phyloP scores from a whole-genome alignment of 1,139 yeast species.

The Pichia inconspicua region DNA sequence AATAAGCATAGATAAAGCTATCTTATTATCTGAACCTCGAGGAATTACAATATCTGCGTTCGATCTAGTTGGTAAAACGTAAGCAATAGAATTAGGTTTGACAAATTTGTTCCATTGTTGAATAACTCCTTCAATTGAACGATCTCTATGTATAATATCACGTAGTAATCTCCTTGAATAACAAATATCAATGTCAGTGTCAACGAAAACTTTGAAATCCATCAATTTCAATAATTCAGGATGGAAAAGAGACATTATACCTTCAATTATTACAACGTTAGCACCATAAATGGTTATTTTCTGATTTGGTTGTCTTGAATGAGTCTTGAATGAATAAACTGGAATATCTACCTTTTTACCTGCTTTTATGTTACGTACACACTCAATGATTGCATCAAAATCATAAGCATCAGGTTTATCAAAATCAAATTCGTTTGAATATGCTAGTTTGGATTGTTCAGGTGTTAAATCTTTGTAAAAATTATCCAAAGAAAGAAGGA shows the following conservation, averaged over 20 bases:
- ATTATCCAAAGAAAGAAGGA: constrained; percentile 83
- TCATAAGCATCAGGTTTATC: constrained; percentile 83
- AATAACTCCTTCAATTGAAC: constrained; percentile 75
- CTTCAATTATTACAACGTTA: constrained; percentile 85
- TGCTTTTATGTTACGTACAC: constrained; percentile 56
- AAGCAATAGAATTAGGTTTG: constrained; percentile 80
- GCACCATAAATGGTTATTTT: constrained; percentile 84
- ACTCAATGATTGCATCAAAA: constrained; percentile 58
- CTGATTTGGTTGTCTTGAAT: constrained; percentile 57
- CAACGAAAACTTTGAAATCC: constrained; percentile 86
- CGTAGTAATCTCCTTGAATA: constrained; percentile 79
- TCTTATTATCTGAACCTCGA: constrained; percentile 72
- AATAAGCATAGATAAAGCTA: constrained; percentile 74
- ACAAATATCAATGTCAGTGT: constrained; percentile 89
- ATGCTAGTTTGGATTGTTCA: constrained; percentile 60
- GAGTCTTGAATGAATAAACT: constrained; percentile 72
- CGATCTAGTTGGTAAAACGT: constrained; percentile 69
- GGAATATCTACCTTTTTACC: constrained; percentile 64
- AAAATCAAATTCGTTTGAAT: constrained; percentile 63
- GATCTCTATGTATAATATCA: constrained; percentile 77
- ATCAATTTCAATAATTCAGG: constrained; percentile 60
- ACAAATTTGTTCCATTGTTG: constrained; percentile 88
- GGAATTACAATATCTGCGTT: constrained; percentile 85
- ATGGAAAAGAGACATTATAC: constrained; percentile 78
- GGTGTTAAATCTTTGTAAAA: constrained; percentile 68